These are phyloP conservation scores for Pythium sp. DNA, from an alignment of 352 stramenopile genomes.

Conservation along the genomic window DNA sequence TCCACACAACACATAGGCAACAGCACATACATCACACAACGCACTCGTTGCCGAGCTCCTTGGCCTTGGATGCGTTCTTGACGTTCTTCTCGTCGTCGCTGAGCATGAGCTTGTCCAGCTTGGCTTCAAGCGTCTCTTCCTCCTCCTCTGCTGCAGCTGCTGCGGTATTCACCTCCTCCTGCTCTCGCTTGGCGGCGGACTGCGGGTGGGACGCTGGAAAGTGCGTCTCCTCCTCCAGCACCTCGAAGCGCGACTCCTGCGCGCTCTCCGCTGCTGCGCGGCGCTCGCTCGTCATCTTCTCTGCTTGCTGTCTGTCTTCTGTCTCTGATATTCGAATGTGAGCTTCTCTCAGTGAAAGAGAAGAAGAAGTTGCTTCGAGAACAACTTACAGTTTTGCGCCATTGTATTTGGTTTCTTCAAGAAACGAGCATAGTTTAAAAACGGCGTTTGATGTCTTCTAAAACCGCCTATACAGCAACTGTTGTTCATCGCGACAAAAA, in stretches of 20 bases:
- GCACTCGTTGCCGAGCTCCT: conserved; percentile 85
- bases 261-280: conserved; percentile 1
- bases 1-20: background rate
- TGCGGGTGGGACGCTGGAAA: conserved; percentile 44
- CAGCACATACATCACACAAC: conserved; percentile 2
- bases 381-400: too few species aligned
- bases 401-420: too few species aligned
- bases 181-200: conserved; percentile 12
- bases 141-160: conserved; percentile 25
- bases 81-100: conserved; percentile 44
- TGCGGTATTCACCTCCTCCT: conserved; percentile 18
- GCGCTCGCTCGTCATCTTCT: conserved; percentile 13
- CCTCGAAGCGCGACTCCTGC: conserved; percentile 66
- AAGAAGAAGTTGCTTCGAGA: background rate
- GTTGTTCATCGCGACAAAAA: too few species aligned
- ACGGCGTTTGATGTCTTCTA: too few species aligned
- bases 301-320: background rate
- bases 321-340: background rate
- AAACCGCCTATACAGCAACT: too few species aligned
- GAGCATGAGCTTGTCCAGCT: conserved; percentile 58
- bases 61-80: conserved; percentile 68
- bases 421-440: too few species aligned
- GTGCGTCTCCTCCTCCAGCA: conserved; percentile 85
- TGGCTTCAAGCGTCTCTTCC: conserved; percentile 61
- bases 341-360: background rate